A percentile compares a stretch with the other conserved stretches of the same genome.
phyloP scores from a whole-genome alignment of 345 rosid species.

The Hibiscus trionum region DNA sequence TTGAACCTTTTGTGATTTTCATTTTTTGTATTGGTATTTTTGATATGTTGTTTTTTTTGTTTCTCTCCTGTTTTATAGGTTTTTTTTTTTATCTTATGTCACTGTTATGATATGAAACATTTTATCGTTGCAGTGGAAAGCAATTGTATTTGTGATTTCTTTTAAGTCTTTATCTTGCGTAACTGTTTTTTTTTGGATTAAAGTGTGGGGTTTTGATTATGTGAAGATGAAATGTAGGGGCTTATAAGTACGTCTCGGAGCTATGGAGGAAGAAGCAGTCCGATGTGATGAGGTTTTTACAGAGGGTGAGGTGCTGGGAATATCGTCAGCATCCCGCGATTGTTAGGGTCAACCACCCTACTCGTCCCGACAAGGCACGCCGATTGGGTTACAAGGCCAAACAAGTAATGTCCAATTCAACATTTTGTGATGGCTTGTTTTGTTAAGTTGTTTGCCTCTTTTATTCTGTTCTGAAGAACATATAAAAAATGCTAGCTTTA shows the following conservation, averaged over 20 bases:
- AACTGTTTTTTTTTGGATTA: background rate
- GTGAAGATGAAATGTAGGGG: conserved; percentile 36
- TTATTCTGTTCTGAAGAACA: background rate
- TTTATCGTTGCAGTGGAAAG: background rate
- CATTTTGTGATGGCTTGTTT: background rate
- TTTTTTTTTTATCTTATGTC: background rate
- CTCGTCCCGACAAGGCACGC: conserved; percentile 98
- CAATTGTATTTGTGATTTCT: background rate
- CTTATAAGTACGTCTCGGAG: conserved; percentile 94
- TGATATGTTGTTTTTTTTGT: background rate
- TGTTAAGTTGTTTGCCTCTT: background rate
- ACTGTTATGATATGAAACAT: background rate
- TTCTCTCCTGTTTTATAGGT: background rate
- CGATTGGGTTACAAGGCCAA: conserved; percentile 96
- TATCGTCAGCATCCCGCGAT: conserved; percentile 93
- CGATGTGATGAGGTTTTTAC: conserved; percentile 95
- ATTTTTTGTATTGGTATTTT: background rate
- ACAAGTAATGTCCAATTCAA: conserved; percentile 43
- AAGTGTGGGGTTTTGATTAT: background rate
- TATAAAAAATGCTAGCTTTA: background rate
- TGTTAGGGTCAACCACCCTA: conserved; percentile 76
- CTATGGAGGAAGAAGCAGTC: conserved; percentile 99
- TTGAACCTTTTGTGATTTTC: background rate
- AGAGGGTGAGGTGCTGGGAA: conserved; percentile 99
- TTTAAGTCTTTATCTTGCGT: background rate